Evolutionary conservation across 106 monocot species (phyloP), one percentile per base, ranked within the genome.

Genomic region (Phalaenopsis aphrodite): DNA sequence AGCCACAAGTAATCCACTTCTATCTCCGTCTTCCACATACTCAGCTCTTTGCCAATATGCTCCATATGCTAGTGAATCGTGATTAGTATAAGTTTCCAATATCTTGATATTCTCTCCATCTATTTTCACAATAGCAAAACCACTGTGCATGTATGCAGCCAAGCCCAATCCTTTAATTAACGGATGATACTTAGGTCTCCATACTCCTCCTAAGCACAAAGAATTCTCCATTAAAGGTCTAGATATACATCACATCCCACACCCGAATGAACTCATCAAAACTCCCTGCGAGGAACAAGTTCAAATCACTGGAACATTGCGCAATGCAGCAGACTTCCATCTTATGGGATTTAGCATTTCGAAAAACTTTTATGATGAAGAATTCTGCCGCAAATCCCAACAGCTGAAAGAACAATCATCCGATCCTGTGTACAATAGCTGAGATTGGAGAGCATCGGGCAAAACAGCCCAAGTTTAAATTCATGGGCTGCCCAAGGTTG

Each of bases 141-240:
- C 98, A 89, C 91, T 91, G 80, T 99, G 94, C 98, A 99, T 99
- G 83, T 94, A 99, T n/a, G 98, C 94, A n/a, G 91, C 98, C 80
- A 94, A 77, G 46, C 88, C 83, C 57, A 92, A 64, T 72, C 55
- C 83, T 2, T 57, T 11, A 47, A 87, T 64, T 56, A 42, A 80
- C 12, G 92, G 94, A 89, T 99, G 92, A 30, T 79, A 48, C 83
- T 94, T 99, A 23, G 94, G 78, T 81, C 94, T 94, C 98, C 98
- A 99, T 36, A 94, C 94, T 23, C 98, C 98, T 46, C 98, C 98
- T 49, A 99, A 83, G 64, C 82, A 42, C 71, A 91, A 49, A 7
- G 89, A 92, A 9, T 36, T 84, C 58, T 88, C 77, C 45, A 77
- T 73, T 1, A 99, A 48, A 48, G 94, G 98, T 78, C 77, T 88